Evolutionary conservation across 2,329 filamentous ascomycete species (phyloP), one percentile per base, ranked within the genome.

Genomic region (Ophiostoma ulmi): DNA sequence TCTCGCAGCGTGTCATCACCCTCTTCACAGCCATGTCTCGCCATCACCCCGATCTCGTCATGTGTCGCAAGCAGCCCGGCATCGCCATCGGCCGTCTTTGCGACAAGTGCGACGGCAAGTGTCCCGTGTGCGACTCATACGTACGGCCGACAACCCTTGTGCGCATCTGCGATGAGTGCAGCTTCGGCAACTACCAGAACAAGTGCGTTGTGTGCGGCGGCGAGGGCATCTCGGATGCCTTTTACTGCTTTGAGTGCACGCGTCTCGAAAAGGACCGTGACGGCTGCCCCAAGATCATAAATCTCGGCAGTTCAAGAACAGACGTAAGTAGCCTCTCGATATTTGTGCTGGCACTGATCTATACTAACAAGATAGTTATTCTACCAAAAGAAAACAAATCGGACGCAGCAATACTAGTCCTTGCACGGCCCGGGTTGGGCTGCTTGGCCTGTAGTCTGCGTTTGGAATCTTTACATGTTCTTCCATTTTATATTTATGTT

Each of bases 31-130:
- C 58, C 78, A 96, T 96, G 93, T 97, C 93, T 78, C 92, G 93
- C 83, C 93, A 97, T 86, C 93, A 97, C 81, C 94, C 94, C 81
- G 95, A 99, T 85, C 90, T 99, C 76, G 95, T 99, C 77, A 98
- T 98, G 94, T 99, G 95, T 88, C 94, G 94, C 84, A 99, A 99
- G 84, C 94, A 97, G 81, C 86, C 94, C 73, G 95, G 95, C 82
- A 97, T 98, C 80, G 92, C 94, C 77, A 97, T 99, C 87, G 95
- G 95, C 79, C 94, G 95, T 71, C 92, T 99, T 79, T 99, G 95
- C 87, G 95, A 99, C 84, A 99, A 99, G 84, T 99, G 95, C 85
- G 95, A 99, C 83, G 95, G 95, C 81, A 99, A 99, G 85, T 99
- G 95, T 78, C 95, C 95, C 75, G 94, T 99, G 73, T 99, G 95